Percentiles rank a stretch among this genome's conserved stretches.
Conservation (phyloP, 2,329 filamentous ascomycete genomes). For the Periconia macrospinosa region DNA sequence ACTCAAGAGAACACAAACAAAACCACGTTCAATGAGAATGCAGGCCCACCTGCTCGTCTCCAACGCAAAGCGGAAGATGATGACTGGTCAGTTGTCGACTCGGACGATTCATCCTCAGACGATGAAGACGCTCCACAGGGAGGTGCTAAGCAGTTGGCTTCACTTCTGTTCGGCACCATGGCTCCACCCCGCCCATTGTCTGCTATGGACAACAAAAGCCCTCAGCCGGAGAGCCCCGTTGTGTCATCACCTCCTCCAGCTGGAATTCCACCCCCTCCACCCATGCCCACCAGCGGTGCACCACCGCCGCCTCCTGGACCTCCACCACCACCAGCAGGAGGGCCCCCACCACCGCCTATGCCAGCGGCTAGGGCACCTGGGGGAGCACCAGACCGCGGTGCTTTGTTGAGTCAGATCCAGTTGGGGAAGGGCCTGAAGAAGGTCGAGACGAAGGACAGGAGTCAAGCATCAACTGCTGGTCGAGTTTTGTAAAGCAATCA, state of each 20-base stretch:
- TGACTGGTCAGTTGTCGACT: conserved; percentile 82
- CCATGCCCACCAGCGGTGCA: conserved; percentile 49
- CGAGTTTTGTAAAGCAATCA: conserved; percentile 58
- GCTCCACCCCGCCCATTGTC: conserved; percentile 86
- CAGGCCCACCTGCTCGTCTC: conserved; percentile 54
- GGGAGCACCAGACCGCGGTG: conserved; percentile 48
- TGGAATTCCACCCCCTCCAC: conserved; percentile 56
- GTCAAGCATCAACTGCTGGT: conserved; percentile 71
- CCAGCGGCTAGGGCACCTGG: conserved; percentile 48
- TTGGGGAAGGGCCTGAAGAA: conserved; percentile 79
- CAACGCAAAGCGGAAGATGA: conserved; percentile 65
- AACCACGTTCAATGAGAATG: conserved; percentile 47
- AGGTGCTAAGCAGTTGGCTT: conserved; percentile 88
- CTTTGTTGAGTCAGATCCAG: conserved; percentile 81
- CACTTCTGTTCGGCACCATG: conserved; percentile 96
- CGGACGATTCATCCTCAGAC: conserved; percentile 69
- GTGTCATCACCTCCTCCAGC: conserved; percentile 41
- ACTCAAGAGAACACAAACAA: conserved; percentile 63
- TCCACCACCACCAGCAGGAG: conserved; percentile 47
- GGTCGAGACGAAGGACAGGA: conserved; percentile 86
- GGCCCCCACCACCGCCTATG: conserved; percentile 39
- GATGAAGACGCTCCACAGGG: conserved; percentile 77
- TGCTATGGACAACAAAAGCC: conserved; percentile 71
- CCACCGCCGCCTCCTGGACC: conserved; percentile 53
- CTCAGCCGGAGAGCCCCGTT: conserved; percentile 47